Percentiles rank a stretch among this genome's conserved stretches.
These are phyloP conservation scores for Pogostemon cablin DNA, from an alignment of 257 asterid genomes.

Conservation along the genomic window DNA sequence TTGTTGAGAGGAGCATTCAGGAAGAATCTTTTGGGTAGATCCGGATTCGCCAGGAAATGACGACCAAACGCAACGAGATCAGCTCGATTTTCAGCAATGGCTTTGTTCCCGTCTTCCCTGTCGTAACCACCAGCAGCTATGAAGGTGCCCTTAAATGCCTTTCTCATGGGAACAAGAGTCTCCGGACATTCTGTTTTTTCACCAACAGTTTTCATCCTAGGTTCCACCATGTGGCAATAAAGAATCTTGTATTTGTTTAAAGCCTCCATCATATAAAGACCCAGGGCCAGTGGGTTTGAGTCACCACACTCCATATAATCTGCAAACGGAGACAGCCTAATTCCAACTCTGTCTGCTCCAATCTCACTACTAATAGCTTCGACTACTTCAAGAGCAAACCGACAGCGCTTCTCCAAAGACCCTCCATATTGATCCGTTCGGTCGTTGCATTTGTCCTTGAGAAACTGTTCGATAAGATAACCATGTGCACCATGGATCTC, in stretches of 20 bases:
- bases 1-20: conserved; percentile 61
- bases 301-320: conserved; percentile 43
- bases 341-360: conserved; percentile 61
- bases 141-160: conserved; percentile 65
- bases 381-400: conserved; percentile 56
- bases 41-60: conserved; percentile 68
- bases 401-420: conserved; percentile 62
- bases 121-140: conserved; percentile 68
- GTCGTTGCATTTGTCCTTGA: conserved; percentile 65
- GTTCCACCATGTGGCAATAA: conserved; percentile 76
- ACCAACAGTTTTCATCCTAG: conserved; percentile 44
- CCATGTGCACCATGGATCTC: conserved; percentile 80
- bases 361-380: conserved; percentile 52
- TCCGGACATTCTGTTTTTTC: conserved; percentile 39
- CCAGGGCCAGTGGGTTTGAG: conserved; percentile 60
- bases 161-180: conserved; percentile 59
- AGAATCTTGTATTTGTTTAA: conserved; percentile 48
- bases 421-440: conserved; percentile 74
- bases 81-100: conserved; percentile 54
- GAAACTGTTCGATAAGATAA: conserved; percentile 62
- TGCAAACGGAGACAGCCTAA: conserved; percentile 64
- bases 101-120: conserved; percentile 61
- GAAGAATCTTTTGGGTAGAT: conserved; percentile 61
- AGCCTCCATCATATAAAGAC: conserved; percentile 58
- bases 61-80: conserved; percentile 73